These are phyloP conservation scores for Diaporthe citrichinensis DNA, from an alignment of 2,329 filamentous ascomycete species.

Conservation along the genomic window DNA sequence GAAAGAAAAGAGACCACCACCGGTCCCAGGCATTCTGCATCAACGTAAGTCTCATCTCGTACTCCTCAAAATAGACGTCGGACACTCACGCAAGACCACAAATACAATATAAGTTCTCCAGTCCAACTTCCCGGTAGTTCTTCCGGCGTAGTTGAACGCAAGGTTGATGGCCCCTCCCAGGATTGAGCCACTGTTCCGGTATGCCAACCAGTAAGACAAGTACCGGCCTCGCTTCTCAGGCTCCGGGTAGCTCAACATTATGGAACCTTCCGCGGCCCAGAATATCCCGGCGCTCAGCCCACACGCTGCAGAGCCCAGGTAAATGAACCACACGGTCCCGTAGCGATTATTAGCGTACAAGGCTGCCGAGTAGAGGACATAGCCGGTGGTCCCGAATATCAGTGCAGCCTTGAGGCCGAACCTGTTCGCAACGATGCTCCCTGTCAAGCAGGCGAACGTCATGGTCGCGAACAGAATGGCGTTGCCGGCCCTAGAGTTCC, in stretches of 20 bases:
- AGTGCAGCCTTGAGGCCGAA: slow-evolving; percentile 52
- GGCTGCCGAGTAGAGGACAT: slow-evolving; percentile 53
- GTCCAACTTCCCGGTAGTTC: slow-evolving; percentile 45
- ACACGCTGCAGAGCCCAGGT: slow-evolving; percentile 47
- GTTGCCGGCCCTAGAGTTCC: slow-evolving; percentile 50
- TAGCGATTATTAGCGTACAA: slow-evolving; percentile 54
- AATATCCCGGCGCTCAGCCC: slow-evolving; percentile 46
- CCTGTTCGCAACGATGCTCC: slow-evolving; percentile 52
- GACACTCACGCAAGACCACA: slow-evolving; percentile 46
- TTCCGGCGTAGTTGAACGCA: slow-evolving; percentile 44
- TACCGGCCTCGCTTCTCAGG: slow-evolving; percentile 41
- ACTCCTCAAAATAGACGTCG: too few relatives aligned
- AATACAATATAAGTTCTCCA: slow-evolving; percentile 49
- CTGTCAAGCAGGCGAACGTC: slow-evolving; percentile 52
- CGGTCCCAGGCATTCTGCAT: slow-evolving; percentile 13
- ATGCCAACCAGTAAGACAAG: slow-evolving; percentile 45
- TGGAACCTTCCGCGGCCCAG: slow-evolving; percentile 48
- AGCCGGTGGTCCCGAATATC: slow-evolving; percentile 52
- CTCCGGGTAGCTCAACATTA: slow-evolving; percentile 46
- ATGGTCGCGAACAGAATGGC: slow-evolving; percentile 54
- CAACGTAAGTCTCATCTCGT: neutral
- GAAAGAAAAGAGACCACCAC: slow-evolving; percentile 20
- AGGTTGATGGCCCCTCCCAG: slow-evolving; percentile 35
- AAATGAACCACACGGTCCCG: slow-evolving; percentile 44
- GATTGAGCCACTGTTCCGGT: slow-evolving; percentile 44